Conservation (phyloP, 106 monocot genomes). For the Narthecium ossifragum region DNA sequence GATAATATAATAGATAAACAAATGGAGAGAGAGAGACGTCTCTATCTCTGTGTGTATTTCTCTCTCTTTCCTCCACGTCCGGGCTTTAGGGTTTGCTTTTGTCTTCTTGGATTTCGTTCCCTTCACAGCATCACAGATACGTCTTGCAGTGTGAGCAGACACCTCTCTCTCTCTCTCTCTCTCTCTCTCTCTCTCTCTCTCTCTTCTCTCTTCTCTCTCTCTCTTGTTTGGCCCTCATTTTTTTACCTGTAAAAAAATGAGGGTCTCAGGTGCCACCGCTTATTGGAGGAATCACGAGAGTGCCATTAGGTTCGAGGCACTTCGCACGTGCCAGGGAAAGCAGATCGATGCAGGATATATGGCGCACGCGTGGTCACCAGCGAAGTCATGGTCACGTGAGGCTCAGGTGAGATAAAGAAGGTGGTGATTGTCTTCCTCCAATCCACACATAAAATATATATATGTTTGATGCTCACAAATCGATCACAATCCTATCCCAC, state of each 20-base stretch:
- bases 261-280: too few species aligned
- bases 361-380: background rate
- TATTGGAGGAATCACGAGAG: background rate
- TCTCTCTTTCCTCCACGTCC: background rate
- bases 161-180: background rate
- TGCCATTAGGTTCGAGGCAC: background rate
- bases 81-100: background rate
- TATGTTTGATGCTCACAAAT: background rate
- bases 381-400: background rate
- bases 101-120: constrained; percentile 1
- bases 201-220: too few species aligned
- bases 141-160: constrained; percentile 5
- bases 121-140: constrained; percentile 4
- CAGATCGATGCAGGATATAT: too few species aligned
- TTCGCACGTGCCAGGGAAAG: background rate
- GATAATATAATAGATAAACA: background rate
- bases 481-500: too few species aligned
- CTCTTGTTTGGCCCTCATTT: too few species aligned
- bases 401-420: background rate
- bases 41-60: background rate
- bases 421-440: background rate
- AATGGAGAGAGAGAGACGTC: background rate
- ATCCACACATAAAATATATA: background rate
- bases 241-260: background rate
- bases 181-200: constrained; percentile 2